Conservation (phyloP, 768 basidiomycete species). For the Crucibulum laeve region DNA sequence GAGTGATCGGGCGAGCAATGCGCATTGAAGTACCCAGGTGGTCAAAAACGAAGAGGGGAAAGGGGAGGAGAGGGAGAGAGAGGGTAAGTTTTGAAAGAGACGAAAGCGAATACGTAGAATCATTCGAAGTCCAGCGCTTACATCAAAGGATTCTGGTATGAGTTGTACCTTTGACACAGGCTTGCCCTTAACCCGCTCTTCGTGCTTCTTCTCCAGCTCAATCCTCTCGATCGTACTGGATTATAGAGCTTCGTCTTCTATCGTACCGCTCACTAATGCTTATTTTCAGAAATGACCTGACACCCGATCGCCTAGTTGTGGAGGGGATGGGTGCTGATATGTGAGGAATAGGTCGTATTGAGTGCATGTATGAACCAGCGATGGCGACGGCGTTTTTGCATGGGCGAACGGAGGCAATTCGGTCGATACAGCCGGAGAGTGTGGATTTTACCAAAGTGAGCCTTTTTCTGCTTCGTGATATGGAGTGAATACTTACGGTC, state of each 20-base stretch:
- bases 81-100: no score
- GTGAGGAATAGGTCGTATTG: constrained; percentile 58
- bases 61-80: no score
- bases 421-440: constrained; percentile 83
- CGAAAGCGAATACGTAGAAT: no score
- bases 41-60: no score
- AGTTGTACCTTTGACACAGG: constrained; percentile 83
- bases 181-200: constrained; percentile 87
- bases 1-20: no score
- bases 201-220: no score
- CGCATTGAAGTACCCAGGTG: no score
- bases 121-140: constrained; percentile 51
- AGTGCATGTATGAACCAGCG: constrained; percentile 96
- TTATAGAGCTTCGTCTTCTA: no score
- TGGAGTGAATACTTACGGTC: neutral
- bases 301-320: constrained; percentile 56
- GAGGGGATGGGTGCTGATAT: neutral
- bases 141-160: constrained; percentile 98
- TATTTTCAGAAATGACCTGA: constrained; percentile 79
- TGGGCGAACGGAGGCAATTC: constrained; percentile 92
- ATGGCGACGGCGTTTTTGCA: constrained; percentile 98
- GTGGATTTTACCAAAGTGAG: constrained; percentile 80
- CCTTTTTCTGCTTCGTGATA: neutral
- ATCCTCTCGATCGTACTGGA: no score
- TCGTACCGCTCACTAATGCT: constrained; percentile 1